These are phyloP conservation scores for Persicaria maculosa DNA, from an alignment of 148 eudicot genomes.

Conservation along the genomic window DNA sequence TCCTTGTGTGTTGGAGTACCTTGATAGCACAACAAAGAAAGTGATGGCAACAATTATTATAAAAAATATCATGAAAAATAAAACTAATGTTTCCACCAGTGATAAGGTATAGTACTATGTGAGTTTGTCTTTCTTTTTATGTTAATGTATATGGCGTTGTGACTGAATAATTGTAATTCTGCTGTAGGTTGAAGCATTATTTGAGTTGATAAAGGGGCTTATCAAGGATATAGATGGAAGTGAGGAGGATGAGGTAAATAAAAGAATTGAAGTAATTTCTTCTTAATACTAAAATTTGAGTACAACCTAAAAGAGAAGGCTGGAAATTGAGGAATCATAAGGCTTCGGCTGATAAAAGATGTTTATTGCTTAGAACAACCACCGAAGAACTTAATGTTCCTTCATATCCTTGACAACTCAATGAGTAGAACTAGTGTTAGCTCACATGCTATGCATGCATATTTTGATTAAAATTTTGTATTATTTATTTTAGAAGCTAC, in stretches of 20 bases:
- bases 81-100: slow-evolving; percentile 63
- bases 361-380: neutral
- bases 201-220: slow-evolving; percentile 82
- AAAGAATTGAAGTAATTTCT: neutral
- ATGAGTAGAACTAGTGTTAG: neutral
- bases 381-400: neutral
- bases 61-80: slow-evolving; percentile 71
- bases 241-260: slow-evolving; percentile 57
- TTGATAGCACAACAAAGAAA: slow-evolving; percentile 71
- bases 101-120: slow-evolving; percentile 55
- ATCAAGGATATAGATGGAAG: slow-evolving; percentile 63
- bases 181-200: slow-evolving; percentile 82
- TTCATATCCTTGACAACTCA: neutral
- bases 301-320: neutral
- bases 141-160: slow-evolving; percentile 9
- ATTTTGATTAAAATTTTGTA: no score
- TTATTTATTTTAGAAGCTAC: no score
- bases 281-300: neutral
- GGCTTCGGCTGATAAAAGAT: neutral
- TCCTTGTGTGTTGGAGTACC: slow-evolving; percentile 75
- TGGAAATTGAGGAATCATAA: neutral
- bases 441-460: no score
- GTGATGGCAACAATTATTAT: slow-evolving; percentile 86
- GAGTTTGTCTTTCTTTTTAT: neutral
- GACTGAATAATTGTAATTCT: slow-evolving; percentile 10